Percentiles rank a stretch among this genome's conserved stretches.
Evolutionary conservation across 148 eudicot genomes (phyloP).

Genomic region (Linanthus parryae): DNA sequence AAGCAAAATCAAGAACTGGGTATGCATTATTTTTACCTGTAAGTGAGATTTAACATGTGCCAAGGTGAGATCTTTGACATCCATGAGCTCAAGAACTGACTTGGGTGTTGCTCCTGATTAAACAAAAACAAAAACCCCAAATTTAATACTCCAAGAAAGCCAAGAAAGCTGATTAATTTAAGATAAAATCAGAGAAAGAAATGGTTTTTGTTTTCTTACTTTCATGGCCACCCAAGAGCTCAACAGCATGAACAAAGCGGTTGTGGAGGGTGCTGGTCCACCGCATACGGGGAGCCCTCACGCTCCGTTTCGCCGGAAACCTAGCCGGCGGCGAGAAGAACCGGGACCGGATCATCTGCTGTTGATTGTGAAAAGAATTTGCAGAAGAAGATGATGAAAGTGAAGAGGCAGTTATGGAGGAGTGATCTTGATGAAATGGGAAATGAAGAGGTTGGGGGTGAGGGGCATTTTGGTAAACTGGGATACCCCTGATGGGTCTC

Average conservation of each 20-base stretch:
- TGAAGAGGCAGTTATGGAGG: neutral
- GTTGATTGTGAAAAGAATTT: neutral
- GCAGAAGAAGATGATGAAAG: constrained; percentile 9
- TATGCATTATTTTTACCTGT: constrained; percentile 45
- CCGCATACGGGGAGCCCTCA: constrained; percentile 69
- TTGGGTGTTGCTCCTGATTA: constrained; percentile 93
- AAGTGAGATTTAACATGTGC: constrained; percentile 98
- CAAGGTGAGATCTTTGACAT: constrained; percentile 96
- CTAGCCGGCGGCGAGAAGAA: constrained; percentile 50
- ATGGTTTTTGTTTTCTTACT: constrained; percentile 20
- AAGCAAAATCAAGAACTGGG: neutral
- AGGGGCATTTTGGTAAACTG: constrained; percentile 49
- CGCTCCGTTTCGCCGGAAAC: constrained; percentile 57
- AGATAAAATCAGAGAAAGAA: neutral
- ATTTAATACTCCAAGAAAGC: too few relatives aligned
- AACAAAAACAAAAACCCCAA: too few relatives aligned
- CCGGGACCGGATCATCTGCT: constrained; percentile 8
- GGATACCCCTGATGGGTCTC: constrained; percentile 58
- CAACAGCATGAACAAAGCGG: constrained; percentile 67
- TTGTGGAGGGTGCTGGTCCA: constrained; percentile 68
- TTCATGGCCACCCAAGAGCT: constrained; percentile 68
- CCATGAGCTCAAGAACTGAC: constrained; percentile 95
- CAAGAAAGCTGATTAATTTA: neutral
- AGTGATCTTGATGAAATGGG: constrained; percentile 32
- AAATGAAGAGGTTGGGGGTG: constrained; percentile 22